These are phyloP conservation scores for Phytophthora aleatoria DNA, from an alignment of 352 stramenopile species.

Conservation along the genomic window DNA sequence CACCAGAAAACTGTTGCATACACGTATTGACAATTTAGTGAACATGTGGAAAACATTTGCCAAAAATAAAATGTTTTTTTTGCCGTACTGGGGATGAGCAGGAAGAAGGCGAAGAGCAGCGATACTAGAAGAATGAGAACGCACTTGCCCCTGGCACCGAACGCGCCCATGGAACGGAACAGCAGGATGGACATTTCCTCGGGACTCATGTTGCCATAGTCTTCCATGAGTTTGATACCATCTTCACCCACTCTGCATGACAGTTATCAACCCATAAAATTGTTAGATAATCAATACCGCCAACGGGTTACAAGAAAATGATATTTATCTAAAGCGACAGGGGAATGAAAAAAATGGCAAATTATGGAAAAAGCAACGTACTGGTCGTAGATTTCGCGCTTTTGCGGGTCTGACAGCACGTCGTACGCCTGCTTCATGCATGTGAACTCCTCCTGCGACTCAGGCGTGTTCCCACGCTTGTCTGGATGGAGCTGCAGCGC, in stretches of 20 bases:
- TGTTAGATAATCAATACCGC: background rate
- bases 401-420: slow-evolving; percentile 88
- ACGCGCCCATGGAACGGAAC: slow-evolving; percentile 76
- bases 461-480: slow-evolving; percentile 84
- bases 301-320: background rate
- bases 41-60: slow-evolving; percentile 12
- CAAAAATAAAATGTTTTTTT: slow-evolving; percentile 6
- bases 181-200: slow-evolving; percentile 74
- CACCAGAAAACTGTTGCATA: slow-evolving; percentile 76
- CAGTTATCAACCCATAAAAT: slow-evolving; percentile 3
- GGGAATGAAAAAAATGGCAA: slow-evolving; percentile 1
- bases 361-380: slow-evolving; percentile 25
- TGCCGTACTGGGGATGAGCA: slow-evolving; percentile 81
- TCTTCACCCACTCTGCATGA: slow-evolving; percentile 75
- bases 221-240: slow-evolving; percentile 89
- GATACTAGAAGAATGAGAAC: slow-evolving; percentile 74
- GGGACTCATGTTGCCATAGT: slow-evolving; percentile 83
- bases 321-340: slow-evolving; percentile 8
- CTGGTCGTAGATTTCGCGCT: slow-evolving; percentile 84
- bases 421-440: slow-evolving; percentile 94
- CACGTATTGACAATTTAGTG: slow-evolving; percentile 20
- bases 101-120: slow-evolving; percentile 84
- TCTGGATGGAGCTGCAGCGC: slow-evolving; percentile 93
- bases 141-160: slow-evolving; percentile 68
- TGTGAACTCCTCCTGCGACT: slow-evolving; percentile 91